Conservation (phyloP, 345 rosid species). For the Salix purpurea region DNA sequence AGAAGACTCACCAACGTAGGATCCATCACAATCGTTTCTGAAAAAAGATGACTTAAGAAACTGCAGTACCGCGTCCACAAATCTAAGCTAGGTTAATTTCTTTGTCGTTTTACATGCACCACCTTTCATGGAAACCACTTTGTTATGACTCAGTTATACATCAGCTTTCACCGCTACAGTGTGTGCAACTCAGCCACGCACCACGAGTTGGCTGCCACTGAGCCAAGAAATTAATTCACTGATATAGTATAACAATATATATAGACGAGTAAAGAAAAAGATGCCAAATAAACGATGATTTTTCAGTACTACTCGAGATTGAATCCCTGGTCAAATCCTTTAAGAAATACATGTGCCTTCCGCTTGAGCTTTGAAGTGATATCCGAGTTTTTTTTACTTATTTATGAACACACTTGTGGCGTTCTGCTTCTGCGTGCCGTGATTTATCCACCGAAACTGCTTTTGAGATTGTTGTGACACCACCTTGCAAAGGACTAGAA, state of each 20-base stretch:
- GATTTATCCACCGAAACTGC: neutral
- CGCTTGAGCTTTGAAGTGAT: neutral
- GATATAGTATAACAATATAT: neutral
- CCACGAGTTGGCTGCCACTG: neutral
- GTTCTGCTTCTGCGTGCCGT: neutral
- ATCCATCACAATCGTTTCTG: neutral
- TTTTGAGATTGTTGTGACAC: neutral
- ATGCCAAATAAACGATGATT: neutral
- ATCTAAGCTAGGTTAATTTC: neutral
- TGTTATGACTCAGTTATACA: neutral
- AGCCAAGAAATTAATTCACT: neutral
- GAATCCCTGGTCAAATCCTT: neutral
- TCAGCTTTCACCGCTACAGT: neutral
- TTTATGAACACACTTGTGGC: neutral
- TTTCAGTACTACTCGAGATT: neutral
- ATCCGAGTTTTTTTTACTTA: neutral
- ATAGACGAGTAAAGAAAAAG: neutral
- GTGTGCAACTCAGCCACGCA: neutral
- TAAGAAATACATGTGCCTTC: neutral
- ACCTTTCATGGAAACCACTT: neutral
- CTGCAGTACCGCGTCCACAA: neutral
- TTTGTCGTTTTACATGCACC: neutral
- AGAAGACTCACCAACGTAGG: neutral
- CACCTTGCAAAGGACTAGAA: neutral
- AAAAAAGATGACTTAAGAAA: neutral